phyloP scores from a whole-genome alignment of 176 grass and related monocot genomes.

The Carex pumila region DNA sequence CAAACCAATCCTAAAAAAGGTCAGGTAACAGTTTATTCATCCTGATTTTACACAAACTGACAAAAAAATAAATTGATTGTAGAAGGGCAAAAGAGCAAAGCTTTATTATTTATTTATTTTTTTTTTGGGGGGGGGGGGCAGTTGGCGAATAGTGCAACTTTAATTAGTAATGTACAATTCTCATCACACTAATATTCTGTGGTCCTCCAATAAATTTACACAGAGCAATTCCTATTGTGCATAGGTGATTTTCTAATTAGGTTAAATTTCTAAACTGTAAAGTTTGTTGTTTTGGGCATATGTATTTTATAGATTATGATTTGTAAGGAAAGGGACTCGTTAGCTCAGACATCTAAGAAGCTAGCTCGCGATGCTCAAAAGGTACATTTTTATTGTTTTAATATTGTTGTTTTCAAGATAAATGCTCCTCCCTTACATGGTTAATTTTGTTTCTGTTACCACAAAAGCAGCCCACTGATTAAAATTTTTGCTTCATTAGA shows the following conservation, averaged over 20 bases:
- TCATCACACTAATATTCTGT: neutral
- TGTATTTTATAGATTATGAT: slow-evolving; percentile 52
- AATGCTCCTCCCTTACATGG: neutral
- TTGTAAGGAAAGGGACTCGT: slow-evolving; percentile 65
- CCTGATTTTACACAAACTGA: too few relatives aligned
- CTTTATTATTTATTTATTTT: neutral
- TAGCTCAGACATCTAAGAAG: slow-evolving; percentile 70
- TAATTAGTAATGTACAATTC: neutral
- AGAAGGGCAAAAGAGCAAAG: neutral
- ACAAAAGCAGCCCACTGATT: neutral
- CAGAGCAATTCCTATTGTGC: neutral
- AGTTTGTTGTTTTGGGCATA: neutral
- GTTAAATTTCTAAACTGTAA: neutral
- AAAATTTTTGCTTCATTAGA: neutral
- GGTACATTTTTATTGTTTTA: slow-evolving; percentile 21
- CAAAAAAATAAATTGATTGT: too few relatives aligned
- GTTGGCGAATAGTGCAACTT: neutral
- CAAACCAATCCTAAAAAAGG: too few relatives aligned
- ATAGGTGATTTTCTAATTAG: neutral
- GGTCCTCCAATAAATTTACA: neutral
- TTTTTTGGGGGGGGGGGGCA: neutral
- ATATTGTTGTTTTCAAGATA: neutral
- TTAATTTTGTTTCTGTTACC: neutral
- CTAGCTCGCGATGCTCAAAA: slow-evolving; percentile 70
- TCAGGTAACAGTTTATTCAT: too few relatives aligned